Percentiles rank a stretch among this genome's conserved stretches.
These are phyloP conservation scores for Poa pratensis DNA, from an alignment of 176 grass and related monocot species.

Conservation along the genomic window DNA sequence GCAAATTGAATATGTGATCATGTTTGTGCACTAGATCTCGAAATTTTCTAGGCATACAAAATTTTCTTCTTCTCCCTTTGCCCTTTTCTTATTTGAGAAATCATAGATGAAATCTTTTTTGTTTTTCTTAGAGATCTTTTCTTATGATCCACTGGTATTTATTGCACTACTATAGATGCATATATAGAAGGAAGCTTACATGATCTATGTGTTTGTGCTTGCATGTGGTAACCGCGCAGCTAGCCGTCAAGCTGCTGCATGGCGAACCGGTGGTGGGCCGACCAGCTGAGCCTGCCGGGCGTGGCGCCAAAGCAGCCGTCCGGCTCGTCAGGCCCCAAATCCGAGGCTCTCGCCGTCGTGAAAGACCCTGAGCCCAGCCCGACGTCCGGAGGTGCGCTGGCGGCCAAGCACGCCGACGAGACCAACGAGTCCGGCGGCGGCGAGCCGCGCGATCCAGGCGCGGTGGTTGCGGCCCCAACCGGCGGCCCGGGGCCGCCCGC, in stretches of 20 bases:
- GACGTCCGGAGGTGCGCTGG: conserved; percentile 24
- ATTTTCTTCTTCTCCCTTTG: neutral
- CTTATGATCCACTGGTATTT: conserved; percentile 13
- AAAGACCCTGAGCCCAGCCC: conserved; percentile 49
- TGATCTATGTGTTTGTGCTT: conserved; percentile 37
- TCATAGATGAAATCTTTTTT: neutral
- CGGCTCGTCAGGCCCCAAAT: conserved; percentile 54
- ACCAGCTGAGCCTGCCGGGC: conserved; percentile 63
- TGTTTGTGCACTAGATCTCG: conserved; percentile 41
- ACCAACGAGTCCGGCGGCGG: conserved; percentile 62
- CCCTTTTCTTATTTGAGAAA: conserved; percentile 6
- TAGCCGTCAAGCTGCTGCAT: conserved; percentile 41
- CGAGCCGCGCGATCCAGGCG: conserved; percentile 63
- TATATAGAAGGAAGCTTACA: neutral
- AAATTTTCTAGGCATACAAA: neutral
- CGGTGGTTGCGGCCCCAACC: conserved; percentile 54
- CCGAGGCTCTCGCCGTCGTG: conserved; percentile 38
- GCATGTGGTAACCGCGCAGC: conserved; percentile 18
- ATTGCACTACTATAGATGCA: neutral
- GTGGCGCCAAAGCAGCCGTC: conserved; percentile 61
- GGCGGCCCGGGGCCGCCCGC: conserved; percentile 79
- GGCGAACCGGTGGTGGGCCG: conserved; percentile 96
- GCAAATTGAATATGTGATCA: conserved; percentile 14
- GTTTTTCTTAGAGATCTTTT: neutral
- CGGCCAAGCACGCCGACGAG: conserved; percentile 42